Conservation (phyloP, 495 filamentous ascomycete species). For the Cryomyces minteri region DNA sequence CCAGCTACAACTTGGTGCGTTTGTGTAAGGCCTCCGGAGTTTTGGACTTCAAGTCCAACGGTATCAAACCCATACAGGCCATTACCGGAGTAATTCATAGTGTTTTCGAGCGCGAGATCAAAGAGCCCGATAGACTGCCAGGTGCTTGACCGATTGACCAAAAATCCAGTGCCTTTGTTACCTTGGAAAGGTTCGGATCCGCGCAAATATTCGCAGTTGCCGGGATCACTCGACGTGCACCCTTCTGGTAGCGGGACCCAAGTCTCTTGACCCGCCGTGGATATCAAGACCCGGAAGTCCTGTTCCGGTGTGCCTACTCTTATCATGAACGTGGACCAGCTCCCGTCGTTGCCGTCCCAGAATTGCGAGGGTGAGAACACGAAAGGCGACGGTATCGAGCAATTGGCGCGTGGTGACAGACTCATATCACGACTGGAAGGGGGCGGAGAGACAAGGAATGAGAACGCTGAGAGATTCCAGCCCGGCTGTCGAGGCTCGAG, state of each 20-base stretch:
- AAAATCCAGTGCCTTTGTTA: conserved; percentile 28
- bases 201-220: conserved; percentile 27
- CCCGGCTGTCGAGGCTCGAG: no score
- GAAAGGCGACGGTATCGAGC: neutral
- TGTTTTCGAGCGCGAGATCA: conserved; percentile 11
- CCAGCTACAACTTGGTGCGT: conserved; percentile 13
- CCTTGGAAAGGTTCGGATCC: no score
- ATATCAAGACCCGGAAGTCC: conserved; percentile 25
- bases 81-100: conserved; percentile 5
- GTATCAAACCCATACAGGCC: conserved; percentile 15
- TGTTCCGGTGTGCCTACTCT: conserved; percentile 31
- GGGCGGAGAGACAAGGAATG: no score
- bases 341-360: conserved; percentile 35
- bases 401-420: neutral
- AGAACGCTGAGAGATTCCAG: no score
- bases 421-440: no score
- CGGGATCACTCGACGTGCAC: conserved; percentile 15
- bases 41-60: conserved; percentile 11
- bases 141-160: conserved; percentile 26
- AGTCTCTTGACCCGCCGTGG: conserved; percentile 26
- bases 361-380: conserved; percentile 11
- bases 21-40: conserved; percentile 10
- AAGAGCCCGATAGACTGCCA: conserved; percentile 22
- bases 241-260: conserved; percentile 22
- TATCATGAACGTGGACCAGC: conserved; percentile 32